Evolutionary conservation across 768 basidiomycete species (phyloP).

Genomic region (Coprinopsis cinerea): DNA sequence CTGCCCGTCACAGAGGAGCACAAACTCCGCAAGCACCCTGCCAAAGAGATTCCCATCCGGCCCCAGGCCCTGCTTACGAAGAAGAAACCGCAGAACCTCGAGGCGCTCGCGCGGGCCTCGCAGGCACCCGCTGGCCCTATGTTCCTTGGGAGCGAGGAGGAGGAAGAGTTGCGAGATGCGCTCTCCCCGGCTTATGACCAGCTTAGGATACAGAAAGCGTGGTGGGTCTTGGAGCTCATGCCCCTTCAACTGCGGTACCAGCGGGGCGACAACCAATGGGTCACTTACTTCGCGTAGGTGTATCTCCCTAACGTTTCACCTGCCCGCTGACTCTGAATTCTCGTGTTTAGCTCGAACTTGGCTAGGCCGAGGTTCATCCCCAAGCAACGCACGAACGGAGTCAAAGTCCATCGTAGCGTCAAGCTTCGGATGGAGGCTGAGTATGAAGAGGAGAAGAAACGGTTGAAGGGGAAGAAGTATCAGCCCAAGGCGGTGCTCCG

Average conservation of each 20-base stretch:
- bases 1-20: constrained; percentile 16
- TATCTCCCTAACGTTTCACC: too few species aligned
- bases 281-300: constrained; percentile 28
- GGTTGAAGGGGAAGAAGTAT: constrained; percentile 24
- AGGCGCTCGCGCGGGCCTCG: neutral
- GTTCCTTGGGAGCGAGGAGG: constrained; percentile 42
- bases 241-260: constrained; percentile 39
- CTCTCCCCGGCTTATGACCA: constrained; percentile 56
- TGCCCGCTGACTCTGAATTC: neutral
- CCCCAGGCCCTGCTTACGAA: constrained; percentile 17
- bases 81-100: constrained; percentile 15
- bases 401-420: constrained; percentile 49
- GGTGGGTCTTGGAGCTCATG: constrained; percentile 68
- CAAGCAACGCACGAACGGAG: constrained; percentile 29
- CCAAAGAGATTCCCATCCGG: constrained; percentile 20
- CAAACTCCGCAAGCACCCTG: constrained; percentile 20
- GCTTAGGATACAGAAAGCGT: constrained; percentile 35
- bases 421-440: constrained; percentile 49
- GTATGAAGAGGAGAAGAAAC: constrained; percentile 24
- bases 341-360: constrained; percentile 27
- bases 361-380: constrained; percentile 35
- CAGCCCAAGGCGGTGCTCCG: constrained; percentile 19
- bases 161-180: constrained; percentile 59
- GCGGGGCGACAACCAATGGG: constrained; percentile 31
- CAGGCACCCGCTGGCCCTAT: constrained; percentile 2